A percentile compares a stretch with the other conserved stretches of the same genome.
phyloP scores from a whole-genome alignment of 257 asterid species.

The Solanum ossicruentum region DNA sequence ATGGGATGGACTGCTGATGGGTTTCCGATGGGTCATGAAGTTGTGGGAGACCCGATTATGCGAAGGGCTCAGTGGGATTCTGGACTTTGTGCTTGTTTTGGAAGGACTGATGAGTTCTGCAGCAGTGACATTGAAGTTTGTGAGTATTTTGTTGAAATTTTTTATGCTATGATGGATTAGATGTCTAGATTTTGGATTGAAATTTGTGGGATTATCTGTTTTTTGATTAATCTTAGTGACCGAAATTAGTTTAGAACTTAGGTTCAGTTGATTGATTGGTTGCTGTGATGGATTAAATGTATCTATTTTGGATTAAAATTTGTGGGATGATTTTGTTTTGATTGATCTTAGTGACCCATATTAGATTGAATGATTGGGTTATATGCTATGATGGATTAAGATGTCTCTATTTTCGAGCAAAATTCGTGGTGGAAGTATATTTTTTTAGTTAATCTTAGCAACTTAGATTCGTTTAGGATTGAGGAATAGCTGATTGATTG shows the following conservation, averaged over 20 bases:
- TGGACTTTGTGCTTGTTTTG: conserved; percentile 28
- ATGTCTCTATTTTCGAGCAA: neutral
- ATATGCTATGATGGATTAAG: neutral
- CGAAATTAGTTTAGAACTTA: neutral
- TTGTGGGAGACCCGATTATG: conserved; percentile 26
- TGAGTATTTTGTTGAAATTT: conserved; percentile 9
- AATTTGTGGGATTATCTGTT: neutral
- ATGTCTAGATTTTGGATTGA: neutral
- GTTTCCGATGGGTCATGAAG: conserved; percentile 31
- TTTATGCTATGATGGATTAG: neutral
- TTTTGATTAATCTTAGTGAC: neutral
- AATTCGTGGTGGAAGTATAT: neutral
- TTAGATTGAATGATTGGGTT: neutral
- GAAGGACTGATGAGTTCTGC: conserved; percentile 32
- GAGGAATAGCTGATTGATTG: neutral
- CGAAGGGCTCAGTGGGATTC: conserved; percentile 32
- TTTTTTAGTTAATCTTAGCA: neutral
- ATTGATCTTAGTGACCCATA: neutral
- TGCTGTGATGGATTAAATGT: neutral
- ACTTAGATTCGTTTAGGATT: neutral
- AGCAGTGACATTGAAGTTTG: conserved; percentile 51
- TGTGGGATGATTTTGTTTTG: neutral
- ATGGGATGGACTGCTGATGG: conserved; percentile 74
- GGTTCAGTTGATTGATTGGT: neutral
- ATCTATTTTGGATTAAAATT: neutral